Base-by-base conservation (phyloP, 2,329 filamentous ascomycete species). In the Exophiala alcalophila region DNA sequence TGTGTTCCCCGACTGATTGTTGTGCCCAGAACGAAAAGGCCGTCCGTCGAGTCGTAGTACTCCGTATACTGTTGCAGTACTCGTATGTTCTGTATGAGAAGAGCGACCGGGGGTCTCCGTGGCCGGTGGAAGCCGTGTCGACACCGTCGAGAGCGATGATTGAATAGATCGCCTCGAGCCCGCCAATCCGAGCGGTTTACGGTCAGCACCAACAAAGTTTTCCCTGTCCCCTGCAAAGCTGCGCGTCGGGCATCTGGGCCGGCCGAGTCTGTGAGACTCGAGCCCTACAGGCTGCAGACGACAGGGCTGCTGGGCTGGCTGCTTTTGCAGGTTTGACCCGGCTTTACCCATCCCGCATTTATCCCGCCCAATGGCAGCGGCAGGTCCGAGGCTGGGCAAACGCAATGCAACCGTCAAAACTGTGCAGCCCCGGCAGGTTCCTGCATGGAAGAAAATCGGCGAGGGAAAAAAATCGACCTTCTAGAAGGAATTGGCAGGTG, bases 391-490 rank as follows among this genome's bases (percentile, higher is more conserved):
- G 15, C 27, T 11, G 21, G 25, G 24, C 40, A 12, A 27, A 41
- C 18, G 27, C 36, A 31, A 42, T 43, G 40, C 37, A 35, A 51
- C 49, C 24, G n/a, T n/a, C n/a, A n/a, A n/a, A n/a, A n/a, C n/a
- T n/a, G n/a, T n/a, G 44, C 40, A 48, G 16, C 38, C n/a, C 28
- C 41, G 40, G 44, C 45, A 43, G 31, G 48, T 48, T 45, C 45
- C 49, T 49, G 49, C 44, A 47, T 41, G 14, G 36, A 36, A 27
- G n/a, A n/a, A n/a, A n/a, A n/a, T n/a, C n/a, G n/a, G n/a, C n/a
- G n/a, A n/a, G 31, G 37, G 36, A 36, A 27, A 25, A 36, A 46
- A 41, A 26, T 35, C 25, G 29, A 39, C 26, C 5, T 40, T 46
- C 43, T 41, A 41, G 37, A 41, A 41, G 37, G 26, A 19, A 25